Conservation (phyloP, 176 grass and related monocot genomes). For the Areca catechu region DNA sequence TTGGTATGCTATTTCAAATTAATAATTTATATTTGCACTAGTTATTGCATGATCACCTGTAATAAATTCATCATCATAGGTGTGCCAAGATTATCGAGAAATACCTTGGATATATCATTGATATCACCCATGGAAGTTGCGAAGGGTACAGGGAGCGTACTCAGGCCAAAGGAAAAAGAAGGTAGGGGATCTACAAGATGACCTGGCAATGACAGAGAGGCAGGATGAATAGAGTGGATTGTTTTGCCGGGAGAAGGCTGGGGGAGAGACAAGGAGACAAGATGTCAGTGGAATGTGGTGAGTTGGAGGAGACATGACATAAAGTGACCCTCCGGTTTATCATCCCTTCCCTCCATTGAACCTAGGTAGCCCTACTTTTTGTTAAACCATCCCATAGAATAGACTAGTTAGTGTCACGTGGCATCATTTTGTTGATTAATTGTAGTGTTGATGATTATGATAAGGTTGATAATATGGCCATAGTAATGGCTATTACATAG, state of each 20-base stretch:
- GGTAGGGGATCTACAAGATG: too few relatives aligned
- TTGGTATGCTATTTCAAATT: too few relatives aligned
- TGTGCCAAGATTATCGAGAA: too few relatives aligned
- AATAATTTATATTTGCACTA: too few relatives aligned
- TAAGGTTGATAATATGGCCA: slow-evolving; percentile 33
- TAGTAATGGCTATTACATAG: not conserved
- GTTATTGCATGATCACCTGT: too few relatives aligned
- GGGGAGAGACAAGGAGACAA: slow-evolving; percentile 28
- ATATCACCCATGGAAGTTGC: too few relatives aligned
- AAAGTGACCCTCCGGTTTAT: not conserved
- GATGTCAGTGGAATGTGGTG: slow-evolving; percentile 39
- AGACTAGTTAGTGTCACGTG: slow-evolving; percentile 9
- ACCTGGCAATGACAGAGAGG: too few relatives aligned
- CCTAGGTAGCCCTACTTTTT: slow-evolving; percentile 7
- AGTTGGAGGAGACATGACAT: slow-evolving; percentile 41
- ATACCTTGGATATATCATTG: too few relatives aligned
- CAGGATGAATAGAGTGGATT: too few relatives aligned
- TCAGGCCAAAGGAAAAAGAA: too few relatives aligned
- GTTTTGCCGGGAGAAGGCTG: not conserved
- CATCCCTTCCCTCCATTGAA: not conserved
- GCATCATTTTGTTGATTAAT: slow-evolving; percentile 24
- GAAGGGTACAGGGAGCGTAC: too few relatives aligned
- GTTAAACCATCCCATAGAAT: not conserved
- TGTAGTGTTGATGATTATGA: slow-evolving; percentile 24
- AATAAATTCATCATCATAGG: too few relatives aligned